Evolutionary conservation across 495 filamentous ascomycete species (phyloP).

Genomic region (Hyaloscypha variabilis): DNA sequence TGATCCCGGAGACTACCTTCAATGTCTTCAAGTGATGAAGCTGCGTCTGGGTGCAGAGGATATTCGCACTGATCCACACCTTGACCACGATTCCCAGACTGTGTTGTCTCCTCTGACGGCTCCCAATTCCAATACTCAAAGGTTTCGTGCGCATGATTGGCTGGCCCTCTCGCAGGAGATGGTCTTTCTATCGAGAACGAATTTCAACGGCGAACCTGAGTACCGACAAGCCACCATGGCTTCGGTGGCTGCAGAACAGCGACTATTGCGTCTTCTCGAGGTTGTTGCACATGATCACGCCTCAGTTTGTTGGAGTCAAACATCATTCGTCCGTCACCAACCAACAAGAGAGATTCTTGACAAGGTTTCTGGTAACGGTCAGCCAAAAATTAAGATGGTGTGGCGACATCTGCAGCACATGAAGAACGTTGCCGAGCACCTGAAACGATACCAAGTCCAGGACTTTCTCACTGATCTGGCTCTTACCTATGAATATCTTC

Average conservation of each 20-base stretch:
- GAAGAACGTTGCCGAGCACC: conserved; percentile 4
- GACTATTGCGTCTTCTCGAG: conserved; percentile 22
- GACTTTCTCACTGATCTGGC: conserved; percentile 33
- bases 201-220: conserved; percentile 9
- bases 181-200: conserved; percentile 24
- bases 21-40: conserved; percentile 19
- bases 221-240: conserved; percentile 29
- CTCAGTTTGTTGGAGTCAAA: conserved; percentile 32
- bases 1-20: conserved; percentile 13
- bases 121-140: conserved; percentile 3
- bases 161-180: conserved; percentile 9
- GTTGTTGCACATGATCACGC: conserved; percentile 12
- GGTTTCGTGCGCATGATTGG: conserved; percentile 19
- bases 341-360: conserved; percentile 24
- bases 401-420: conserved; percentile 33
- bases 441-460: conserved; percentile 19
- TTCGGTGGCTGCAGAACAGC: conserved; percentile 6
- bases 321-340: conserved; percentile 18
- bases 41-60: conserved; percentile 3
- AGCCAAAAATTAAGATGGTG: conserved; percentile 24
- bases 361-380: conserved; percentile 15
- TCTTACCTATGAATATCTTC: conserved; percentile 30
- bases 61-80: not conserved
- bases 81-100: conserved; percentile 9
- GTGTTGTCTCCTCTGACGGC: conserved; percentile 18